Evolutionary conservation across 2,329 filamentous ascomycete genomes (phyloP).

Genomic region (Colletotrichum lini): DNA sequence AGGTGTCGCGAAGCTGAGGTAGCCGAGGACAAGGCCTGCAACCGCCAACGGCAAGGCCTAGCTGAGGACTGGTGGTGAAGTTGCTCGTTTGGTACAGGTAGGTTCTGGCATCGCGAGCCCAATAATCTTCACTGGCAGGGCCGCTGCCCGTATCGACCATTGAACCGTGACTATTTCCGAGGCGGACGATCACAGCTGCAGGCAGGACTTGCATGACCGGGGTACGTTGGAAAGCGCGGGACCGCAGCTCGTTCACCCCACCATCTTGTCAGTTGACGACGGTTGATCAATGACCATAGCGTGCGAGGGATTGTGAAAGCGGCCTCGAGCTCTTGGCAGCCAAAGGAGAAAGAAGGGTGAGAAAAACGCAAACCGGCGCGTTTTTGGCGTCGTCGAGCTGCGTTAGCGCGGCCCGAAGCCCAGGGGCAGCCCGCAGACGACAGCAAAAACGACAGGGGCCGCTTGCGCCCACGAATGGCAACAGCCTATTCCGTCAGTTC

Average conservation of each 20-base stretch:
- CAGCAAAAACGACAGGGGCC: conserved; percentile 34
- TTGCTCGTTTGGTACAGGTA: conserved; percentile 18
- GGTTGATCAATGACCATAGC: conserved; percentile 32
- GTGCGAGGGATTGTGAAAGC: conserved; percentile 1
- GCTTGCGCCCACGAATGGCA: conserved; percentile 41
- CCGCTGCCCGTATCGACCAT: conserved; percentile 3
- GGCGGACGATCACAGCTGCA: conserved; percentile 27
- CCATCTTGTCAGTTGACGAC: conserved; percentile 19
- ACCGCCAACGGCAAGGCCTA: not conserved
- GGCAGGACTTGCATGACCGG: conserved; percentile 28
- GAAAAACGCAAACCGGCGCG: conserved; percentile 11
- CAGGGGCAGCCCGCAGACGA: conserved; percentile 20
- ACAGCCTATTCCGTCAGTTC: conserved; percentile 13
- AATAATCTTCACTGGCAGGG: conserved; percentile 16
- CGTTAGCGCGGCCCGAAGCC: conserved; percentile 36
- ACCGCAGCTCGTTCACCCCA: conserved; percentile 17
- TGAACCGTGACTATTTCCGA: not conserved
- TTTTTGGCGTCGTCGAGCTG: conserved; percentile 35
- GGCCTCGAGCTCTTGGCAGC: conserved; percentile 16
- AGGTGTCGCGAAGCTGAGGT: not conserved
- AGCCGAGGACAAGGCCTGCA: conserved; percentile 7
- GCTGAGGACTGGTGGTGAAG: conserved; percentile 23
- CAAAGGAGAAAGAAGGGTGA: conserved; percentile 2
- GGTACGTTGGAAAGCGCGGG: conserved; percentile 31
- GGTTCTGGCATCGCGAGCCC: conserved; percentile 2